phyloP scores from a whole-genome alignment of 164 flowering plant genomes.

The Magnolia kwangsiensis region DNA sequence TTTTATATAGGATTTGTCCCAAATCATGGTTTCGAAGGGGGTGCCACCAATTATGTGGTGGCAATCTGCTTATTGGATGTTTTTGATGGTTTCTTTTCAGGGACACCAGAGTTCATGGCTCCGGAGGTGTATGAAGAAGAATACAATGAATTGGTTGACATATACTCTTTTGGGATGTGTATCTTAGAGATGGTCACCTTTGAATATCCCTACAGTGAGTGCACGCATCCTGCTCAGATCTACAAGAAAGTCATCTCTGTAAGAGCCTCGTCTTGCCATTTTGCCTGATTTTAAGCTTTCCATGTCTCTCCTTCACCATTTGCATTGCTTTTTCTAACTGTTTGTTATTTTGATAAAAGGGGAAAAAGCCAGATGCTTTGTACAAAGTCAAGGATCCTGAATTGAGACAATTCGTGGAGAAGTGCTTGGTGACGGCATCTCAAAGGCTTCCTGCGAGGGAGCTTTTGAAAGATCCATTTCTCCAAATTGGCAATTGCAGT shows the following conservation, averaged over 20 bases:
- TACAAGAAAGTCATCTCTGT: constrained; percentile 96
- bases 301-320: not conserved
- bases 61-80: not conserved
- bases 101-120: constrained; percentile 99
- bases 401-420: constrained; percentile 78
- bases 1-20: not conserved
- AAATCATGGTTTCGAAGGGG: not conserved
- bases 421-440: constrained; percentile 77
- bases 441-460: constrained; percentile 72
- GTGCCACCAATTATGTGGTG: not conserved
- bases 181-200: constrained; percentile 92
- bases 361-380: constrained; percentile 78
- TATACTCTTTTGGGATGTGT: constrained; percentile 97
- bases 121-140: constrained; percentile 96
- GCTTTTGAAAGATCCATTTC: constrained; percentile 89
- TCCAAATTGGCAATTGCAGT: constrained; percentile 55
- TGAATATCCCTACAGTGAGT: constrained; percentile 97
- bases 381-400: constrained; percentile 80
- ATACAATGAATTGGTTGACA: constrained; percentile 90
- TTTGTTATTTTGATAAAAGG: constrained; percentile 36
- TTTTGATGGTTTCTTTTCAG: constrained; percentile 27
- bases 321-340: not conserved
- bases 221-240: constrained; percentile 89
- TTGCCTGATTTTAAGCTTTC: not conserved
- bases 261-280: constrained; percentile 24